Base-by-base conservation (phyloP, 441 rosid species). In the Kokia cookei region DNA sequence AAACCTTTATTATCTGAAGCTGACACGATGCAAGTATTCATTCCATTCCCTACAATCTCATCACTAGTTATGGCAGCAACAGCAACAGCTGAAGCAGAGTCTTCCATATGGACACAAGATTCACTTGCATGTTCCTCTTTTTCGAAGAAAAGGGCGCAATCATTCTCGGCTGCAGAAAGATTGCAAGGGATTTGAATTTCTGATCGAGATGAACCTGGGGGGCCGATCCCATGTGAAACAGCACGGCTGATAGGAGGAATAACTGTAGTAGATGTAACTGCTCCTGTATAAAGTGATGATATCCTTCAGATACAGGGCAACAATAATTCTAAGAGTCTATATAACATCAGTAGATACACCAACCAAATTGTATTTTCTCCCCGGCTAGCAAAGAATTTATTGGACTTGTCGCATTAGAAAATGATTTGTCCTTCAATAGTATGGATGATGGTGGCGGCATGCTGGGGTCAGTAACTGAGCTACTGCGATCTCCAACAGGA, bases 301-400 rank as follows among this genome's bases (percentile, higher is more conserved):
- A 35, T 63, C 64, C 11, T 45, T 75, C 58, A 75, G 74, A 75
- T 17, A 60, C 26, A 10, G 55, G 45, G 9, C 53, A 69, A 62
- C 37, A 45, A 47, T 47, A 69, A 58, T 65, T 58, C 35, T n/a
- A 54, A 63, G 58, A 66, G 60, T 37, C 53, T 35, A 54, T 19
- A 7, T 14, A 5, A 27, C 15, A 61, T 40, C 0, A 42, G 65
- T 71, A 15, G 26, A 37, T 73, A 71, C 71, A 72, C 93, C 78
- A 82, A 96, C 98, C 99, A 77, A 96, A 93, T 81, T 96, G 98
- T 85, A 96, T 93, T 82, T 91, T 96, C 79, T 93, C 97, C 77
- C 98, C 99, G 0, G 92, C 96, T 76, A 96, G 97, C 77, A 93
- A 84, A 74, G 97, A 92, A 76, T 88, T 89, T 64, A 92, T 76